Conservation (phyloP, 108 stramenopile species). For the Cafeteria roenbergensis region DNA sequence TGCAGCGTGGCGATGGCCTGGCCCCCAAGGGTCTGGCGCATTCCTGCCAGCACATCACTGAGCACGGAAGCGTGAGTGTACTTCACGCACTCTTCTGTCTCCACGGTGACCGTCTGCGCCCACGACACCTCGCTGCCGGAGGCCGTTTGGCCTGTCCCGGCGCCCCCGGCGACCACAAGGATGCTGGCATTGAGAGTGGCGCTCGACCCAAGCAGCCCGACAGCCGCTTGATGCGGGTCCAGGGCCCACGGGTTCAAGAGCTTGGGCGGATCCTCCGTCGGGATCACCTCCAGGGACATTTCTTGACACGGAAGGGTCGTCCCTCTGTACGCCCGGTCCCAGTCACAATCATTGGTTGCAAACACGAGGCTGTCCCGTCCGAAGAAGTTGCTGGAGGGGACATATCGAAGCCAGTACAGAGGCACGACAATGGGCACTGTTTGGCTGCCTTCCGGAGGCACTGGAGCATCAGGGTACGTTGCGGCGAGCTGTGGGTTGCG, state of each 20-base stretch:
- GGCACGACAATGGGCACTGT: too few species aligned
- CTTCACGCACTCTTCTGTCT: too few species aligned
- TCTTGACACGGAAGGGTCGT: not conserved
- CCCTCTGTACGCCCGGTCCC: not conserved
- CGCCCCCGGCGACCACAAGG: too few species aligned
- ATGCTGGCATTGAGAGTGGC: too few species aligned
- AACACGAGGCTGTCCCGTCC: not conserved
- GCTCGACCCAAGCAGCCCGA: too few species aligned
- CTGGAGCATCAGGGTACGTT: not conserved
- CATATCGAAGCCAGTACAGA: not conserved
- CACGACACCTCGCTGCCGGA: too few species aligned
- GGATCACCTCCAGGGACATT: not conserved
- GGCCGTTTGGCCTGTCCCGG: too few species aligned
- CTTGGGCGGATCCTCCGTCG: not conserved
- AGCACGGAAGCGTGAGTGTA: too few species aligned
- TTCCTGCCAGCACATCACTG: too few species aligned
- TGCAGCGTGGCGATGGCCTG: not conserved
- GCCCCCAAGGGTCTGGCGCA: too few species aligned
- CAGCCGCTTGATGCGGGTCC: not conserved
- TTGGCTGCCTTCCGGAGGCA: too few species aligned
- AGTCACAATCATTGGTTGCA: not conserved
- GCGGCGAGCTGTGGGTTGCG: not conserved
- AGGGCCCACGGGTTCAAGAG: not conserved
- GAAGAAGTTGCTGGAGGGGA: not conserved
- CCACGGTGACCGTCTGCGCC: too few species aligned